Evolutionary conservation across 2,329 filamentous ascomycete species (phyloP), one percentile per base, ranked within the genome.

Genomic region (Madurella mycetomatis): DNA sequence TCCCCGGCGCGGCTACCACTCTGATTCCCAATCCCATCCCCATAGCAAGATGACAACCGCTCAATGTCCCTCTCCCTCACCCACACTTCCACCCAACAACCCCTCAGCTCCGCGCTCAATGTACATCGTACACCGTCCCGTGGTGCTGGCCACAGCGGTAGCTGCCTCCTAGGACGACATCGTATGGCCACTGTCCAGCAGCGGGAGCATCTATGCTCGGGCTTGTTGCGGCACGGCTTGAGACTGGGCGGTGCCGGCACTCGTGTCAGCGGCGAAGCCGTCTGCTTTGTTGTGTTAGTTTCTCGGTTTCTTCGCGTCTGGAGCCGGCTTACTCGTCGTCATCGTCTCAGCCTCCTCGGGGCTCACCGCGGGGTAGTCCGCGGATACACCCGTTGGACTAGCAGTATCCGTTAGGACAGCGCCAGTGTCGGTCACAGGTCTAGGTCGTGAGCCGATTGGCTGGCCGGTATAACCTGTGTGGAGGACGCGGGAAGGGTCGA

Each of bases 281-380:
- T 25, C 25, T 25, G 25, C 25, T 25, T 25, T 25, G 25, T 25
- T 25, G 4, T 25, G 4, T 25, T 25, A 25, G 25, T 25, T 25
- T 25, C n/a, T 25, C 7, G 25, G 25, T 25, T 25, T 25, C 25
- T 25, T 25, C 7, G 25, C 25, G 25, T 25, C 25, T 7, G 25
- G 25, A 3, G 7, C 4, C 7, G 25, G 25, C 47, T 34, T 18
- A 18, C 49, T 34, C 9, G 48, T 18, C 4, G 51, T 45, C 37
- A 7, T 25, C 25, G 45, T 42, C 30, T 56, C 55, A 7, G 55
- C 53, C 47, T 60, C 59, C 19, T 60, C 57, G 2, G 59, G 51
- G 49, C 55, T 60, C 57, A 61, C 58, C 42, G 53, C 41, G 4
- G 57, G 51, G 9, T 48, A 46, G 40, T 60, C 56, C 0, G 42